Conservation (phyloP, 2,329 filamentous ascomycete genomes). For the Teratosphaeria epicoccoides region DNA sequence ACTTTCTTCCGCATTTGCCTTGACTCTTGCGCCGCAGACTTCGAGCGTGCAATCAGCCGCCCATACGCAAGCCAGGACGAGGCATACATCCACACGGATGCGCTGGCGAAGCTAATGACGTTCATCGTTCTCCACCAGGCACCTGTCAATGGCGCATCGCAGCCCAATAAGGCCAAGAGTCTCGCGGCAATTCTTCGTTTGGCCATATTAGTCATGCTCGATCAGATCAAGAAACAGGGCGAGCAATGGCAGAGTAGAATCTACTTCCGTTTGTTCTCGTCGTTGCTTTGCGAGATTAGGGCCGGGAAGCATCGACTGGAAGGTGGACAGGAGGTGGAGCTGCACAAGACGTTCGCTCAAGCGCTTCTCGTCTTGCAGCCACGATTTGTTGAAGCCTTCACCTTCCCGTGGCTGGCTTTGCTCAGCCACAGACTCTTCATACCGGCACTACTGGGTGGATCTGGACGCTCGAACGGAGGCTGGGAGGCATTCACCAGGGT, state of each 20-base stretch:
- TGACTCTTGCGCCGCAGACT: constrained; percentile 66
- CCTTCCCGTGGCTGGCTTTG: constrained; percentile 74
- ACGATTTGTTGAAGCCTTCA: constrained; percentile 65
- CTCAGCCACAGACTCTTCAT: constrained; percentile 79
- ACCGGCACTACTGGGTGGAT: constrained; percentile 55
- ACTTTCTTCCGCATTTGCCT: constrained; percentile 72
- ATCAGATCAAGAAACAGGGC: constrained; percentile 70
- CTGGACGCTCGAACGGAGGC: constrained; percentile 37
- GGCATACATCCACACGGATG: constrained; percentile 60
- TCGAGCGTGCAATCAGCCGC: constrained; percentile 57
- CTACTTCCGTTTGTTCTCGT: constrained; percentile 82
- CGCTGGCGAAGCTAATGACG: constrained; percentile 69
- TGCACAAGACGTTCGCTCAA: constrained; percentile 61
- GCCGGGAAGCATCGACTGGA: constrained; percentile 15
- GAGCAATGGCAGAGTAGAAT: constrained; percentile 79
- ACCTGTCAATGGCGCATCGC: constrained; percentile 48
- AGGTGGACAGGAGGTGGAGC: constrained; percentile 37
- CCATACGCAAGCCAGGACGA: constrained; percentile 49
- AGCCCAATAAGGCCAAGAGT: constrained; percentile 56
- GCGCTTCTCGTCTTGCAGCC: constrained; percentile 67
- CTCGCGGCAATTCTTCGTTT: constrained; percentile 69
- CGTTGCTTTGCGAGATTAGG: constrained; percentile 64
- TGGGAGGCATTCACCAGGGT: constrained; percentile 68
- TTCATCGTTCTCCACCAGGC: constrained; percentile 63
- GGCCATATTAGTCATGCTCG: constrained; percentile 69